Evolutionary conservation across 768 basidiomycete species (phyloP), one percentile per base, ranked within the genome.

Genomic region (Kwoniella shandongensis): DNA sequence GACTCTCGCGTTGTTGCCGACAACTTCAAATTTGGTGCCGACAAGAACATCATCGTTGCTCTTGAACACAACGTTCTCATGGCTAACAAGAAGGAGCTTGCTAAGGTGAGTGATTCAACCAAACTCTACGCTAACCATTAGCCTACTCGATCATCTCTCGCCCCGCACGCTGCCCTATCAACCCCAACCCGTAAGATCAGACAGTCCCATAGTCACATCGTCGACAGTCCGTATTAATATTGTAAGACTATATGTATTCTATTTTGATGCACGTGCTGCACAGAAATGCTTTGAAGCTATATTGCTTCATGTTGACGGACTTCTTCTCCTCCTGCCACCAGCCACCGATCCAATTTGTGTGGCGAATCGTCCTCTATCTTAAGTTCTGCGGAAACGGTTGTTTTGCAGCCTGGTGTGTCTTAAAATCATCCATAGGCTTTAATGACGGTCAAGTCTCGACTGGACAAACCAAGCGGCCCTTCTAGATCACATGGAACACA

Each of bases 41-140:
- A 98, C 78, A 89, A 91, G 71, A 87, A 97, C 74, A 97, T 99
- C 73, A 91, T 99, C 69, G 94, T 98, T 54, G 94, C 96, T 5
- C 79, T 98, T 60, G 85, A 89, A 74, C 90, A 97, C 77, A 87
- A 99, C 68, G 92, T 99, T 29, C 79, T 97, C 54, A 87, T 89
- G 58, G 82, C 94, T 61, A 91, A 94, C 80, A 97, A 96, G 88
- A 91, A 88, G 79, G 85, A 85, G 58, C 80, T 99, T 59, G 86
- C 84, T 79, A 86, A 83, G 76, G 91, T 91, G 1, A 89, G 86
- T 30, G 6, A 17, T 27, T 12, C 18, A 20, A 32, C 4, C 6
- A 6, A n/a, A 22, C 40, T 49, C 17, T 17, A 25, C 20, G 45
- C 45, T 39, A 18, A 46, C 45, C 25, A 25, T 23, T 29, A 67